Evolutionary conservation across 345 rosid species (phyloP).

Genomic region (Laguncularia racemosa): DNA sequence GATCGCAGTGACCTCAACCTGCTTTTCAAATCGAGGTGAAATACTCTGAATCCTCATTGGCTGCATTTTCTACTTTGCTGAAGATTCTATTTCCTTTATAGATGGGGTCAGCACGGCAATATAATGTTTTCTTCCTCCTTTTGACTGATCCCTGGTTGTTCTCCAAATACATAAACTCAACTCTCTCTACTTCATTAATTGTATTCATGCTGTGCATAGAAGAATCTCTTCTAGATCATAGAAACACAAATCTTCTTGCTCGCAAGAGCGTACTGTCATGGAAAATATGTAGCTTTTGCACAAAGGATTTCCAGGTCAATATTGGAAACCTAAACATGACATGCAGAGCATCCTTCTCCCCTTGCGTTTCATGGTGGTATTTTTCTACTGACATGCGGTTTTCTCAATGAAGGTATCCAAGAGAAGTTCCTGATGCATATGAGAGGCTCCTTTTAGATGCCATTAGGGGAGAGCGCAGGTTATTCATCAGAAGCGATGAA

Average conservation of each 20-base stretch:
- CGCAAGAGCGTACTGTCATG: too few relatives aligned
- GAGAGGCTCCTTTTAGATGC: slow-evolving; percentile 44
- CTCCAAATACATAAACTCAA: too few relatives aligned
- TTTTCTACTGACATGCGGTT: background rate
- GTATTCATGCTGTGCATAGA: background rate
- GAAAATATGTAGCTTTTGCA: background rate
- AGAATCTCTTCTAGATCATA: too few relatives aligned
- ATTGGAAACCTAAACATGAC: background rate
- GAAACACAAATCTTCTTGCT: too few relatives aligned
- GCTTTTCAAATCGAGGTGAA: slow-evolving; percentile 35
- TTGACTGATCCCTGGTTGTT: too few relatives aligned
- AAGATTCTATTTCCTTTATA: too few relatives aligned
- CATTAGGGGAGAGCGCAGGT: slow-evolving; percentile 33
- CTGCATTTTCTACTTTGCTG: too few relatives aligned
- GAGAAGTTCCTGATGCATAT: slow-evolving; percentile 38
- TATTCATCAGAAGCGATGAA: slow-evolving; percentile 46
- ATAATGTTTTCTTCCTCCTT: too few relatives aligned
- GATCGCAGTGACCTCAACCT: slow-evolving; percentile 42
- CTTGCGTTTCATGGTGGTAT: background rate
- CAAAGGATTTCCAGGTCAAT: too few relatives aligned
- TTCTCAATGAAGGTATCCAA: slow-evolving; percentile 21
- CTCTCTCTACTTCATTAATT: background rate
- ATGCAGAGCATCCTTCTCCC: background rate
- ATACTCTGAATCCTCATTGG: background rate
- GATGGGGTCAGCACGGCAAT: too few relatives aligned